Base-by-base conservation (phyloP, 768 basidiomycete genomes). In the Serendipita sp. region DNA sequence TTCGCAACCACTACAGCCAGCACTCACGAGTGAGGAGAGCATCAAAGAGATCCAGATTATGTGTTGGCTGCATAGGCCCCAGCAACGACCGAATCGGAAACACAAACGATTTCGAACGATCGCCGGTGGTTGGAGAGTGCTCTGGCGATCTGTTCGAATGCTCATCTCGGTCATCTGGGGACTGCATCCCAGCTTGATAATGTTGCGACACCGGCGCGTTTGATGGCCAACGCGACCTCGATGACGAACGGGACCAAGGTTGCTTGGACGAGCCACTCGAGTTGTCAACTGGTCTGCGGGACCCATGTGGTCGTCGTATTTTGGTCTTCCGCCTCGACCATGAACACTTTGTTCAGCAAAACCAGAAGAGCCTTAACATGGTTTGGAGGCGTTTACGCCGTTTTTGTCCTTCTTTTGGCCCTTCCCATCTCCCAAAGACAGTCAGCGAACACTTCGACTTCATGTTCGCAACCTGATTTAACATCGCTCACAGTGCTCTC, bases 341-440 rank as follows among this genome's bases (percentile, higher is more conserved):
- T 48, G 45, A n/a, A 5, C 45, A 48, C 20, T 28, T n/a, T 48
- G 26, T 48, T 48, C 45, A n/a, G 45, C 45, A 48, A 48, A 48
- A 48, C 26, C n/a, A 48, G 45, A 48, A 5, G 45, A 7, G 45
- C 17, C 11, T 28, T 58, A 9, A 34, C 53, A n/a, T 33, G 20
- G 24, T 72, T 79, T 22, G 82, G 82, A 30, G 76, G 72, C 17
- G 31, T 82, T 48, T 91, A 90, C 71, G 72, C 77, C 30, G 66
- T 71, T 20, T 63, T 81, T 2, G 72, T 92, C 4, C 69, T 75
- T 0, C 72, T 85, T 17, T 73, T 88, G 61, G 74, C 76, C 3
- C 73, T 83, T 4, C 88, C 88, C 16, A 80, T 75, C 64, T 74
- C 88, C 63, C 88, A 90, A 72, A 76, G 79, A 42, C 81, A 87